These are phyloP conservation scores for Globisporangium nunn DNA, from an alignment of 352 stramenopile genomes.

Conservation along the genomic window DNA sequence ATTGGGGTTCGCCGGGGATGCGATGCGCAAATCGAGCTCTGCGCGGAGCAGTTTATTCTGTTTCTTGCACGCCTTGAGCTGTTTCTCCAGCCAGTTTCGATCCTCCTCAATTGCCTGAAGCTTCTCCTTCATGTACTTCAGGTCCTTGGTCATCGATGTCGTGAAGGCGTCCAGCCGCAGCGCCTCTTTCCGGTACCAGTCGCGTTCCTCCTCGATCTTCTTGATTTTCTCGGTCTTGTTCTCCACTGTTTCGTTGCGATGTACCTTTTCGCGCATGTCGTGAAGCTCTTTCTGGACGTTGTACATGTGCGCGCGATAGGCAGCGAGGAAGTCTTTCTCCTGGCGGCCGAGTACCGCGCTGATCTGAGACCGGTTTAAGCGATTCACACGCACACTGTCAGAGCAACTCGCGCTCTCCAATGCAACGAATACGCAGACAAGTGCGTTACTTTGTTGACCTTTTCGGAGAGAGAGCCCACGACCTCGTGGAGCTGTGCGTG, in stretches of 20 bases:
- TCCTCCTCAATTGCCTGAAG: constrained; percentile 89
- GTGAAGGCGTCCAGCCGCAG: constrained; percentile 88
- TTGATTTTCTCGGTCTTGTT: constrained; percentile 90
- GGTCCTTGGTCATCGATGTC: constrained; percentile 88
- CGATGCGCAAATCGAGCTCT: constrained; percentile 62
- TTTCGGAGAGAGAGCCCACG: constrained; percentile 77
- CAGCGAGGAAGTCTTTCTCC: constrained; percentile 90
- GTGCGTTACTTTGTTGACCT: constrained; percentile 19
- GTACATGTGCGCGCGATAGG: constrained; percentile 94
- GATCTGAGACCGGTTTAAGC: constrained; percentile 31
- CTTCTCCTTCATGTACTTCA: constrained; percentile 91
- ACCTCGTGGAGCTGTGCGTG: constrained; percentile 78
- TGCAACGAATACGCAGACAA: not conserved
- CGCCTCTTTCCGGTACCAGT: constrained; percentile 91
- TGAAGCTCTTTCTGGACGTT: constrained; percentile 93
- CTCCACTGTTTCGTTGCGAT: constrained; percentile 83
- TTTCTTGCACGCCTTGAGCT: constrained; percentile 92
- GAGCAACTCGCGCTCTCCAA: not conserved
- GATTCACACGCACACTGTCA: not conserved
- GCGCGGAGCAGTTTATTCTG: constrained; percentile 90
- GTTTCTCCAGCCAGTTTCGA: constrained; percentile 87
- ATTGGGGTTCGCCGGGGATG: constrained; percentile 19
- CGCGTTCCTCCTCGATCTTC: constrained; percentile 90
- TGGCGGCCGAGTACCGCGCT: constrained; percentile 86
- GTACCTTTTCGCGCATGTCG: constrained; percentile 85